Conservation (phyloP, 2,329 filamentous ascomycete species). For the Fusarium albidum region DNA sequence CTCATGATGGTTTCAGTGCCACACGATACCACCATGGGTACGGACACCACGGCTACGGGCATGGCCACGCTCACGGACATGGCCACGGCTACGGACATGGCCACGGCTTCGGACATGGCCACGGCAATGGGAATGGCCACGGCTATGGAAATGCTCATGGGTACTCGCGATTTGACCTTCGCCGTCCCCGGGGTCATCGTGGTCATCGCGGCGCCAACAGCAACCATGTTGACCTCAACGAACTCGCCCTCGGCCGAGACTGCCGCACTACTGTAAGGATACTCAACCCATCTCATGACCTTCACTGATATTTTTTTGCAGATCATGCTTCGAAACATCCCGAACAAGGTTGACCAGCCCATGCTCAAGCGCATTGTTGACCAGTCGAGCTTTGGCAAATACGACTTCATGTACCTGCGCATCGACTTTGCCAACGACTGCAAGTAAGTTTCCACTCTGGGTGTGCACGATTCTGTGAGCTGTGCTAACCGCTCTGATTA, state of each 20-base stretch:
- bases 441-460: slow-evolving; percentile 66
- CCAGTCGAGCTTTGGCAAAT: slow-evolving; percentile 79
- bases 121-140: not conserved
- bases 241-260: slow-evolving; percentile 64
- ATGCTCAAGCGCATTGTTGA: slow-evolving; percentile 84
- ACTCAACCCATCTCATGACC: not conserved
- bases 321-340: slow-evolving; percentile 96
- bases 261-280: slow-evolving; percentile 75
- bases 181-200: not conserved
- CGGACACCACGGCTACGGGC: too few species aligned
- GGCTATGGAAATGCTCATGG: not conserved
- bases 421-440: slow-evolving; percentile 88
- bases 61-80: too few species aligned
- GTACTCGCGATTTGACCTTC: slow-evolving; percentile 35
- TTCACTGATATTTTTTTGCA: slow-evolving; percentile 44
- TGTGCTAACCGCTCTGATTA: slow-evolving; percentile 50
- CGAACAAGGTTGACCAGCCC: slow-evolving; percentile 83
- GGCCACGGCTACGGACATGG: too few species aligned
- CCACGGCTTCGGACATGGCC: slow-evolving; percentile 49
- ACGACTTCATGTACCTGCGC: slow-evolving; percentile 94
- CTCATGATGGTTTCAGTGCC: slow-evolving; percentile 37
- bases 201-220: slow-evolving; percentile 47
- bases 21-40: too few species aligned
- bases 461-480: not conserved
- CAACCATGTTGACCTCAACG: slow-evolving; percentile 63